Conservation (phyloP, 495 filamentous ascomycete genomes). For the Podospora pseudocomata region DNA sequence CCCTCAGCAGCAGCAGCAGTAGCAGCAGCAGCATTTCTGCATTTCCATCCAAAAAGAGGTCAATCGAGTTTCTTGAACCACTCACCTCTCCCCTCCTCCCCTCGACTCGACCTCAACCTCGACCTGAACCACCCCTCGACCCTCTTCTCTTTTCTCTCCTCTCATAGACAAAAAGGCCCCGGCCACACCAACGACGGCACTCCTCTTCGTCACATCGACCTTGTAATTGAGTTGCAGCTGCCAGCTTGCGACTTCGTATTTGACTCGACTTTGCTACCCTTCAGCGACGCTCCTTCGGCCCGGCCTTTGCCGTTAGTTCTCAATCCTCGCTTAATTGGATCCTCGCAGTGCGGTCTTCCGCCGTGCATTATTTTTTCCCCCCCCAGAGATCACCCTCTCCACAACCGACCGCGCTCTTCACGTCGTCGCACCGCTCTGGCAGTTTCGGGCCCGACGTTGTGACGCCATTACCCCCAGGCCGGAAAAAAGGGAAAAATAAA, state of each 20-base stretch:
- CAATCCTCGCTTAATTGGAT: conserved; percentile 3
- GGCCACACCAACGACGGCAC: background rate
- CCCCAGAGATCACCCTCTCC: conserved; percentile 18
- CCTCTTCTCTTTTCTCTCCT: conserved; percentile 13
- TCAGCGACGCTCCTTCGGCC: background rate
- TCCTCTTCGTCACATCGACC: conserved; percentile 14
- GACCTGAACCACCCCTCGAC: background rate
- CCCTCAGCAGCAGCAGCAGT: background rate
- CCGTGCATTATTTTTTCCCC: conserved; percentile 13
- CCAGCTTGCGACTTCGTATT: conserved; percentile 4
- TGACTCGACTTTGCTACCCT: conserved; percentile 3
- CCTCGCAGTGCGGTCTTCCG: background rate
- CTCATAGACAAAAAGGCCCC: conserved; percentile 5
- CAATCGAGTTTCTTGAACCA: conserved; percentile 5
- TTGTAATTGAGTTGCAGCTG: conserved; percentile 24
- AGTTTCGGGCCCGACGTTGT: conserved; percentile 15
- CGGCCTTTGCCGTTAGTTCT: conserved; percentile 5
- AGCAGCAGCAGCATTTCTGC: background rate
- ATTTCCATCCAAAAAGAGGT: background rate
- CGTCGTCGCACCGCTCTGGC: conserved; percentile 8
- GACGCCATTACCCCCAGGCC: conserved; percentile 12
- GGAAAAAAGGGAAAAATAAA: conserved; percentile 16
- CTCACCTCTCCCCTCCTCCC: too few species aligned
- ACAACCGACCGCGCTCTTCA: conserved; percentile 8
- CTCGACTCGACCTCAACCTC: background rate